Evolutionary conservation across 2,329 filamentous ascomycete species (phyloP), one percentile per base, ranked within the genome.

Genomic region (Diatrype stigma): DNA sequence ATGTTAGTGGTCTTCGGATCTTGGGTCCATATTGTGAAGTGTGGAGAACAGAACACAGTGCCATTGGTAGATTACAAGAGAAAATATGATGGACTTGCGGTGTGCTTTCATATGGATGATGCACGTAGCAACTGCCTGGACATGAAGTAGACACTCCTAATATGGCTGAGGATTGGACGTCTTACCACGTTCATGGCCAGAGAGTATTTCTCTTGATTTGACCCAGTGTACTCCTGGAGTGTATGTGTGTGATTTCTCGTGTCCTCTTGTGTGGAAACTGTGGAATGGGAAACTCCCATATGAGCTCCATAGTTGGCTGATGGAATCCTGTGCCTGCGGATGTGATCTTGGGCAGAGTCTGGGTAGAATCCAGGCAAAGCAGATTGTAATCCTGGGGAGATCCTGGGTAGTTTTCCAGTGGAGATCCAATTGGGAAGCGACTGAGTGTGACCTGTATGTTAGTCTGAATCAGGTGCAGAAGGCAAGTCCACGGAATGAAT

Each of bases 401-500:
- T 28, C 40, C 22, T 44, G 5, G 40, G 40, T 6, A 28, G 16
- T n/a, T 26, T 47, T 19, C 32, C 30, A 17, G 37, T 14, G 12
- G 34, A 40, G 21, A 26, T 47, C 46, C 46, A 38, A 12, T 28
- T 14, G 28, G 6, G 26, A 42, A 10, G 32, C 32, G 14, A 14
- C 34, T 30, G 35, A 26, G 6, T 3, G 35, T 42, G 22, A 46
- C 19, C 55, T 56, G 44, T 50, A n/a, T 50, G 58, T 60, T 45
- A 60, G 55, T 57, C 34, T 23, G 48, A 57, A 48, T 44, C 50
- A 47, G 42, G 42, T 16, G 21, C 50, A 47, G 37, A 35, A 42
- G 45, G 40, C 42, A 49, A 26, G 22, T 61, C 60, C 60, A 61
- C 53, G 56, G 58, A 47, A 51, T 56, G 52, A 45, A 57, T 30